Base-by-base conservation (phyloP, 2,329 filamentous ascomycete genomes). In the Xylaria sp. region DNA sequence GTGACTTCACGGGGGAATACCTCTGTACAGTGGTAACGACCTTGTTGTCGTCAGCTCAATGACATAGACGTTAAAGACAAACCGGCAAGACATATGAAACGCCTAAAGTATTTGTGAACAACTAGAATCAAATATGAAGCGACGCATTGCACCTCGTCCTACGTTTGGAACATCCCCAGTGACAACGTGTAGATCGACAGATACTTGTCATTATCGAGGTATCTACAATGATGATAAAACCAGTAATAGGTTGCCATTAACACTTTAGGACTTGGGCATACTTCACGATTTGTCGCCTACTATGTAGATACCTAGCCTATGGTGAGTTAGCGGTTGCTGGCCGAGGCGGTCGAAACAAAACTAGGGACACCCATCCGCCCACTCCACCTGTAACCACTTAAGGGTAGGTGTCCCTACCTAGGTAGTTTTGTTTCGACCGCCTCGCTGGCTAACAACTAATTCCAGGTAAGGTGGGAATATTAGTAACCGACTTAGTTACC, bases 11-110 rank as follows among this genome's bases (percentile, higher is more conserved):
- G 55, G 39, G 48, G 66, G 70, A 65, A 65, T 60, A 58, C 51
- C 50, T 52, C 61, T 65, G 66, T 55, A 64, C 69, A 68, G 66
- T 56, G 58, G 52, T 32, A 44, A 61, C 66, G 63, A 69, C 66
- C 57, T 64, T 70, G 72, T 65, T 67, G 61, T 68, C 59, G 69
- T 63, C 65, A 70, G 59, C 71, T 70, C 73, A 65, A 70, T 73
- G 73, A 59, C 74, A 76, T 77, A 77, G 73, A 76, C 70, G 73
- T 72, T 74, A 75, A 72, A 74, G 71, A 73, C 68, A 73, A 69
- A 74, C 65, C 63, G 75, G 68, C 70, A 69, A 58, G 59, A 74
- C 65, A 68, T 51, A 73, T 60, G 57, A 72, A 72, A 63, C 63
- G 58, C 61, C 69, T 63, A 63, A 73, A 64, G 71, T 63, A 65